Evolutionary conservation across 2,329 filamentous ascomycete species (phyloP).

Genomic region (Fusarium agapanthi): DNA sequence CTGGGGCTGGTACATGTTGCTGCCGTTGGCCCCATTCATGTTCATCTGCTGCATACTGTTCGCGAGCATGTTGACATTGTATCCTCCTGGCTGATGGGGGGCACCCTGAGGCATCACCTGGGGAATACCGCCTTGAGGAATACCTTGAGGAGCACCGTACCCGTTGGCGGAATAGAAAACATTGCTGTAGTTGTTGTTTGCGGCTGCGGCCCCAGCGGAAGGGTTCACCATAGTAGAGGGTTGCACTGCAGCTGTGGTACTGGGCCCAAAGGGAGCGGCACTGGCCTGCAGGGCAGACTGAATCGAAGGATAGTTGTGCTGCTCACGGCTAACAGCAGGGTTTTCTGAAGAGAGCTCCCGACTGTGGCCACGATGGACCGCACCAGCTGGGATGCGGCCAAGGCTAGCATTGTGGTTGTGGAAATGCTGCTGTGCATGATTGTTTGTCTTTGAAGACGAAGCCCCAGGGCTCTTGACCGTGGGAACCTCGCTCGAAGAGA

Average conservation of each 20-base stretch:
- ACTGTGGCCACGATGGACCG: slow-evolving; percentile 73
- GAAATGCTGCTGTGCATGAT: slow-evolving; percentile 69
- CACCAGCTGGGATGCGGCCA: slow-evolving; percentile 77
- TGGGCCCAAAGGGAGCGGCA: slow-evolving; percentile 80
- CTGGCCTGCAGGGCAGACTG: slow-evolving; percentile 81
- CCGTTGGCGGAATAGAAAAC: slow-evolving; percentile 46
- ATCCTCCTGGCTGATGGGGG: slow-evolving; percentile 39
- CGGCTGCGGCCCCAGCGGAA: slow-evolving; percentile 33
- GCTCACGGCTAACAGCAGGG: slow-evolving; percentile 54
- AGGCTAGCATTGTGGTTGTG: slow-evolving; percentile 85
- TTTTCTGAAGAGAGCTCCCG: slow-evolving; percentile 72
- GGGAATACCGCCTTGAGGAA: slow-evolving; percentile 13
- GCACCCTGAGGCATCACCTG: slow-evolving; percentile 26
- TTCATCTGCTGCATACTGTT: slow-evolving; percentile 75
- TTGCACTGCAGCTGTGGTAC: slow-evolving; percentile 46
- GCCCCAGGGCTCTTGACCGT: slow-evolving; percentile 77
- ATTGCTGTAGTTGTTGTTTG: slow-evolving; percentile 45
- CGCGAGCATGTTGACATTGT: slow-evolving; percentile 62
- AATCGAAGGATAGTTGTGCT: slow-evolving; percentile 65
- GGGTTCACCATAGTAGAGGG: slow-evolving; percentile 42
- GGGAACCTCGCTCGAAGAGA: slow-evolving; percentile 88
- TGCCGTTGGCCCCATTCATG: slow-evolving; percentile 55
- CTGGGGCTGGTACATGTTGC: slow-evolving; percentile 62
- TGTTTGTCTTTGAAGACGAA: slow-evolving; percentile 60
- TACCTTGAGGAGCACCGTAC: slow-evolving; percentile 44